Conservation (phyloP, 306 rosid species). For the Prinsepia uniflora region DNA sequence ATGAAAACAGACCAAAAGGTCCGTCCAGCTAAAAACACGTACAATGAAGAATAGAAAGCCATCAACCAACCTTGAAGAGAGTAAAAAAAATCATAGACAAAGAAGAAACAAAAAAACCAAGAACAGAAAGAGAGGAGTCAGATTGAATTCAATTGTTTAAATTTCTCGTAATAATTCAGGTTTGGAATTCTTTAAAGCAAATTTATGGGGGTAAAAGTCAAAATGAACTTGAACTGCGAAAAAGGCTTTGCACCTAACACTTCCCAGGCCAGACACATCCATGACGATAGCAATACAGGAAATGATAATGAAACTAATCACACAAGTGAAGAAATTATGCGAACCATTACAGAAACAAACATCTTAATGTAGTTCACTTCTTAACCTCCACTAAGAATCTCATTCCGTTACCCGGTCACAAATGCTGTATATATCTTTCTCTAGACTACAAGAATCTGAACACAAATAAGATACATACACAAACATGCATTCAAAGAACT, state of each 20-base stretch:
- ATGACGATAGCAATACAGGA: neutral
- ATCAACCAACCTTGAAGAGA: neutral
- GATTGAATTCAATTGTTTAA: neutral
- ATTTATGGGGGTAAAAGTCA: neutral
- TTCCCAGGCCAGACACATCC: neutral
- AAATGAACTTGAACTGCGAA: slow-evolving; percentile 2
- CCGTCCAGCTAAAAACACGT: too few species aligned
- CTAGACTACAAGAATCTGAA: neutral
- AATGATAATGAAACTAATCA: neutral
- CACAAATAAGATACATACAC: neutral
- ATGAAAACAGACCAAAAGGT: too few species aligned
- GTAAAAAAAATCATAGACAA: neutral
- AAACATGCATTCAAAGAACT: neutral
- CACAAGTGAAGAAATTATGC: neutral
- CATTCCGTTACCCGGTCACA: neutral
- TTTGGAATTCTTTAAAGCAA: neutral
- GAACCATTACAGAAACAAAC: neutral
- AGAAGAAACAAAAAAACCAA: neutral
- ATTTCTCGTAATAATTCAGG: neutral
- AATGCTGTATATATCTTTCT: neutral
- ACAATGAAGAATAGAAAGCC: too few species aligned
- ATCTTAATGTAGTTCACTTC: neutral
- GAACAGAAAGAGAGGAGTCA: too few species aligned
- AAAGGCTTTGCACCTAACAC: neutral
- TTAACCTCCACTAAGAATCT: neutral